phyloP scores from a whole-genome alignment of 2,329 filamentous ascomycete species.

The Ascochyta koolunga region DNA sequence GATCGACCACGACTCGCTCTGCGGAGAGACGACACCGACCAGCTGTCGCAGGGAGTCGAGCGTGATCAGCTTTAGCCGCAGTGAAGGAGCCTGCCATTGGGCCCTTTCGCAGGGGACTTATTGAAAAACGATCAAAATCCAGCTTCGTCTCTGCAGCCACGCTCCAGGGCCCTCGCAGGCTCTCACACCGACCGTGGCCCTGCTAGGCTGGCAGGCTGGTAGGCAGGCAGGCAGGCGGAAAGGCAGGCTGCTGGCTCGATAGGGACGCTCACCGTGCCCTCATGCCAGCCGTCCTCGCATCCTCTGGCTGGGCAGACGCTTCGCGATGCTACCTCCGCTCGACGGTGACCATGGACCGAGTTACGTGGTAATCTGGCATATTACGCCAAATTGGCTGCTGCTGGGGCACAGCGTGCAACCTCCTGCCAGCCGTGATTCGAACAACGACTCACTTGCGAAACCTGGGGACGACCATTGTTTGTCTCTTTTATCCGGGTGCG shows the following conservation, averaged over 20 bases:
- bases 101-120: constrained; percentile 12
- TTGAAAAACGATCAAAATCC: constrained; percentile 13
- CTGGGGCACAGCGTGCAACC: constrained; percentile 40
- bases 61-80: constrained; percentile 27
- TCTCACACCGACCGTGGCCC: constrained; percentile 15
- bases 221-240: no score
- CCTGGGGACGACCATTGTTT: constrained; percentile 36
- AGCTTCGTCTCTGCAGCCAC: constrained; percentile 20
- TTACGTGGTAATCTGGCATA: constrained; percentile 42
- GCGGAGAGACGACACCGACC: constrained; percentile 21
- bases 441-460: constrained; percentile 38
- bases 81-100: constrained; percentile 20
- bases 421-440: constrained; percentile 18
- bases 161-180: constrained; percentile 8
- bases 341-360: constrained; percentile 30
- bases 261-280: constrained; percentile 22
- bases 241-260: constrained; percentile 12
- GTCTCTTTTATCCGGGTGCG: constrained; percentile 42
- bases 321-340: constrained; percentile 32
- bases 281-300: constrained; percentile 29
- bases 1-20: constrained; percentile 15
- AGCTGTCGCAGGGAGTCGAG: constrained; percentile 18
- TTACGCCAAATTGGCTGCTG: constrained; percentile 38
- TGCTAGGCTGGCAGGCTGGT: constrained; percentile 1
- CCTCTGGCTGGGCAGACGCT: constrained; percentile 17